Evolutionary conservation across 768 basidiomycete species (phyloP).

Genomic region (Lactifluus echinatus): DNA sequence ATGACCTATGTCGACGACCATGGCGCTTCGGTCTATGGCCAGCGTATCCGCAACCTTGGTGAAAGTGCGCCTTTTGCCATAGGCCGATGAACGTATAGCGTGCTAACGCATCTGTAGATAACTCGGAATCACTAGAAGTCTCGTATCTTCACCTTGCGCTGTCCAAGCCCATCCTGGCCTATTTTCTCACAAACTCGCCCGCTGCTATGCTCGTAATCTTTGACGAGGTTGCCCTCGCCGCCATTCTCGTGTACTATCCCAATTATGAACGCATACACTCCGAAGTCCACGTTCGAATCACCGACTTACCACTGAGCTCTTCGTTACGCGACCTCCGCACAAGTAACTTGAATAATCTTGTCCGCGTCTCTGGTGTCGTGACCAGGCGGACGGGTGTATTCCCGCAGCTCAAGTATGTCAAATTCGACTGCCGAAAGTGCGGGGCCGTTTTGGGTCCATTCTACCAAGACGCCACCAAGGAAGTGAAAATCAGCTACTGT

Average conservation of each 20-base stretch:
- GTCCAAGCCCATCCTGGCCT: constrained; percentile 92
- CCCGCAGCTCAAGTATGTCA: constrained; percentile 99
- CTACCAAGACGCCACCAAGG: constrained; percentile 93
- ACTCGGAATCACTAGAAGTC: constrained; percentile 95
- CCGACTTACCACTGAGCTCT: constrained; percentile 82
- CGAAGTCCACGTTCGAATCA: constrained; percentile 95
- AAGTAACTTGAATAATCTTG: constrained; percentile 87
- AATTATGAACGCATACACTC: constrained; percentile 95
- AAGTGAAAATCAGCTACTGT: constrained; percentile 91
- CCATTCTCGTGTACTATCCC: constrained; percentile 93
- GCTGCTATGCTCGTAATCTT: constrained; percentile 89
- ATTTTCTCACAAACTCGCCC: constrained; percentile 94
- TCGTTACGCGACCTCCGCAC: constrained; percentile 93
- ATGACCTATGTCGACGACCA: constrained; percentile 94
- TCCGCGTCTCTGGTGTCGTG: constrained; percentile 92
- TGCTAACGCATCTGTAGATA: constrained; percentile 44
- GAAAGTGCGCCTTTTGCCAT: constrained; percentile 58
- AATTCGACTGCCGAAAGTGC: constrained; percentile 96
- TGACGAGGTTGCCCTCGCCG: constrained; percentile 89
- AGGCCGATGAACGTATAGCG: neutral
- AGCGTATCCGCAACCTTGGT: constrained; percentile 86
- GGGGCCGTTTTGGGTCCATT: constrained; percentile 92
- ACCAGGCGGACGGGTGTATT: constrained; percentile 94
- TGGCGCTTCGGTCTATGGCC: constrained; percentile 88
- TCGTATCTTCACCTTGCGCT: constrained; percentile 91